A percentile compares a stretch with the other conserved stretches of the same genome.
Conservation (phyloP, 495 filamentous ascomycete genomes). For the Neurospora africana region DNA sequence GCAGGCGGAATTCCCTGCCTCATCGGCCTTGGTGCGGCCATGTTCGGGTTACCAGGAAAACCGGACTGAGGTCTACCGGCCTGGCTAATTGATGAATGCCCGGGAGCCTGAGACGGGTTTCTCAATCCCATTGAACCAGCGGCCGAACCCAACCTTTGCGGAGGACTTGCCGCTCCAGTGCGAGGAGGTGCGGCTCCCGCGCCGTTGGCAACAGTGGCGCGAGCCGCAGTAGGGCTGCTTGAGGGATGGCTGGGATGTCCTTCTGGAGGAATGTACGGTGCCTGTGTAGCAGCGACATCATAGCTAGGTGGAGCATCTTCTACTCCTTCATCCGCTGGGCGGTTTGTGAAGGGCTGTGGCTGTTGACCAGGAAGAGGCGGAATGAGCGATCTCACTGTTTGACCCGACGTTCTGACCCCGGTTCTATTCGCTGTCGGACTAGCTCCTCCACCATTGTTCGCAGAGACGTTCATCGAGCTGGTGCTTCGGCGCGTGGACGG, state of each 20-base stretch:
- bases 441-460: slow-evolving; percentile 9
- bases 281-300: slow-evolving; percentile 61
- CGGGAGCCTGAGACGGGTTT: background rate
- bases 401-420: slow-evolving; percentile 13
- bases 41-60: background rate
- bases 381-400: slow-evolving; percentile 35
- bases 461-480: slow-evolving; percentile 9
- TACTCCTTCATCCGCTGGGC: slow-evolving; percentile 36
- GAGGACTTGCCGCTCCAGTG: background rate
- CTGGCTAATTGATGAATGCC: background rate
- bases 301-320: slow-evolving; percentile 69
- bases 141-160: background rate
- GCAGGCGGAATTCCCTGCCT: slow-evolving; percentile 16
- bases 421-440: slow-evolving; percentile 11
- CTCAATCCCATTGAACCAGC: background rate
- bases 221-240: slow-evolving; percentile 20
- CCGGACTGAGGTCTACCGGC: background rate
- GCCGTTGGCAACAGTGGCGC: background rate
- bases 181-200: background rate
- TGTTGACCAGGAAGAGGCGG: slow-evolving; percentile 17
- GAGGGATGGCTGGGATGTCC: slow-evolving; percentile 46
- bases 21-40: slow-evolving; percentile 11
- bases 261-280: slow-evolving; percentile 51
- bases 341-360: slow-evolving; percentile 17
- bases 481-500: slow-evolving; percentile 10